Conservation (phyloP, 495 filamentous ascomycete genomes). For the Hypoxylon cercidicola region DNA sequence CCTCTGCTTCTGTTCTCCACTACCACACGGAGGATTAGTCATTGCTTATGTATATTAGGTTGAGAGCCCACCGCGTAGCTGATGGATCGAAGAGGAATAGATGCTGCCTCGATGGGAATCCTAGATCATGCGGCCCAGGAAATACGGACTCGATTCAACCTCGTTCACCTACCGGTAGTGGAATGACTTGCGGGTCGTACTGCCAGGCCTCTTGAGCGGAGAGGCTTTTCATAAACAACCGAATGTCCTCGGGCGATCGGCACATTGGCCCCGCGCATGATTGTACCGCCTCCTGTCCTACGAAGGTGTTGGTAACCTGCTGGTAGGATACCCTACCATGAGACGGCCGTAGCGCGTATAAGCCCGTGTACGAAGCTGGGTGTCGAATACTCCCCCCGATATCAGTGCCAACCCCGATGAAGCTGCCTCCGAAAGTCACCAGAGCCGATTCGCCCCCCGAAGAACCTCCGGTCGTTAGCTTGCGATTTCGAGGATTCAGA, state of each 20-base stretch:
- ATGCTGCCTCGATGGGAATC: background rate
- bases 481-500: constrained; percentile 67
- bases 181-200: constrained; percentile 4
- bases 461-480: constrained; percentile 67
- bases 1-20: constrained; percentile 21
- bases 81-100: background rate
- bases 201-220: constrained; percentile 7
- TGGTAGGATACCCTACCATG: constrained; percentile 9
- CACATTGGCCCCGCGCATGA: constrained; percentile 17
- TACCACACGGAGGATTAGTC: background rate
- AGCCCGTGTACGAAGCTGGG: constrained; percentile 9
- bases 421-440: constrained; percentile 49
- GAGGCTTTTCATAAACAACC: constrained; percentile 18
- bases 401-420: constrained; percentile 65
- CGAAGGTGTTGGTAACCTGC: constrained; percentile 8
- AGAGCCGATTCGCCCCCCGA: constrained; percentile 66
- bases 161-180: constrained; percentile 3
- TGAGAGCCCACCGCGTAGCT: background rate
- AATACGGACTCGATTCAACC: background rate
- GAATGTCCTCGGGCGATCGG: constrained; percentile 16
- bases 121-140: background rate
- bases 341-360: constrained; percentile 7
- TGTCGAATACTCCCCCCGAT: constrained; percentile 9
- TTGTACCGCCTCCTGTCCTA: constrained; percentile 16
- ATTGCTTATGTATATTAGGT: background rate